phyloP scores from a whole-genome alignment of 805 yeast genomes.

The Debaryomyces maramus region DNA sequence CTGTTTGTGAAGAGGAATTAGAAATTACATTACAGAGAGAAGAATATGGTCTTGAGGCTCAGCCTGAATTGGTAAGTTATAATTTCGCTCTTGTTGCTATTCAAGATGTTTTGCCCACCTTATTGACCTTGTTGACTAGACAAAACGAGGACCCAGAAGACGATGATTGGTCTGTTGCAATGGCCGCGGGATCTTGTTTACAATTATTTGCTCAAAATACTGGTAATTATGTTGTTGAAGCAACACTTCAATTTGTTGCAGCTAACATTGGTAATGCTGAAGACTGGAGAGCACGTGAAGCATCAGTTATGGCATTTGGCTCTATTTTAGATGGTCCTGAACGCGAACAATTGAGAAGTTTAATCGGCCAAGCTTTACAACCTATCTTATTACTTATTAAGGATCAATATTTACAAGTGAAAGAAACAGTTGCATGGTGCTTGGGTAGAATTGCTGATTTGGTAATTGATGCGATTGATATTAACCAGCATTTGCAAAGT shows the following conservation, averaged over 20 bases:
- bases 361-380: slow-evolving; percentile 79
- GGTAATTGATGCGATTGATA: slow-evolving; percentile 73
- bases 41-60: slow-evolving; percentile 52
- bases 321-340: slow-evolving; percentile 95
- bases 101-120: slow-evolving; percentile 82
- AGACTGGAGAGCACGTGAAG: slow-evolving; percentile 87
- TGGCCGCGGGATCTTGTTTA: slow-evolving; percentile 98
- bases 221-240: slow-evolving; percentile 81
- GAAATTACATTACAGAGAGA: slow-evolving; percentile 71
- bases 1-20: slow-evolving; percentile 98
- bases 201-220: slow-evolving; percentile 91
- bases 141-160: slow-evolving; percentile 93
- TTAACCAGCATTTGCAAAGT: slow-evolving; percentile 61
- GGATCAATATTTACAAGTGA: slow-evolving; percentile 80
- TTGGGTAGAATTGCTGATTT: slow-evolving; percentile 92
- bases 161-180: slow-evolving; percentile 96
- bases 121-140: slow-evolving; percentile 73
- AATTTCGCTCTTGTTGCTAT: slow-evolving; percentile 86
- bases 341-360: slow-evolving; percentile 58
- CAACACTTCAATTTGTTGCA: slow-evolving; percentile 82
- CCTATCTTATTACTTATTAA: slow-evolving; percentile 74
- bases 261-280: slow-evolving; percentile 51
- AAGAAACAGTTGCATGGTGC: slow-evolving; percentile 98
- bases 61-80: slow-evolving; percentile 52
- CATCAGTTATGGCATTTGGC: slow-evolving; percentile 99